Evolutionary conservation across 345 rosid species (phyloP).

Genomic region (Clausena lansium): DNA sequence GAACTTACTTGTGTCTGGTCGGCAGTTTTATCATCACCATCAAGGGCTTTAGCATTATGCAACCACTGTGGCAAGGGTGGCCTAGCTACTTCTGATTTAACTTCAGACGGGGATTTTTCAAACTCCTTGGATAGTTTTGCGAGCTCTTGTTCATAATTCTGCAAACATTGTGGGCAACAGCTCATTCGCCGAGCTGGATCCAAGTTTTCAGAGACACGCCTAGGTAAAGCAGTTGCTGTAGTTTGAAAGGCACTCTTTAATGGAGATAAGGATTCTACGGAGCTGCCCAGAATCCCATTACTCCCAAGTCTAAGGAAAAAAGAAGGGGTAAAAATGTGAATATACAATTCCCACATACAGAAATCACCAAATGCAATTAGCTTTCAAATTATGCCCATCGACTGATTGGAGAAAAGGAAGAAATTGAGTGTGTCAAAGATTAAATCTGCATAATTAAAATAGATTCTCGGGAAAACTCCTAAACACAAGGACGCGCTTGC

Average conservation of each 20-base stretch:
- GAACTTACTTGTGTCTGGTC: conserved; percentile 45
- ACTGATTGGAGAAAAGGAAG: too few relatives aligned
- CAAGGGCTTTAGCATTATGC: conserved; percentile 60
- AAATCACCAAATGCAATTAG: not conserved
- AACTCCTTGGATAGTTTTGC: conserved; percentile 37
- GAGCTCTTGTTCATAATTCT: conserved; percentile 65
- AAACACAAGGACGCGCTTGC: conserved; percentile 1
- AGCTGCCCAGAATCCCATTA: conserved; percentile 54
- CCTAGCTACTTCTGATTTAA: conserved; percentile 43
- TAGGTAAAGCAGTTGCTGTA: conserved; percentile 26
- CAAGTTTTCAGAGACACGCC: conserved; percentile 42
- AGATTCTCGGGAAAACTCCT: not conserved
- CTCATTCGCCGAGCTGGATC: conserved; percentile 44
- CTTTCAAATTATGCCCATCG: not conserved
- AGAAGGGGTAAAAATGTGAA: not conserved
- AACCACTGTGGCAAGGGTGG: conserved; percentile 70
- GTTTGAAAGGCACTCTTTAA: conserved; percentile 46
- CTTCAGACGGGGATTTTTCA: conserved; percentile 44
- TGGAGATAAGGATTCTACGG: conserved; percentile 57
- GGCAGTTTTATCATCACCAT: conserved; percentile 27
- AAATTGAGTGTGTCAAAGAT: not conserved
- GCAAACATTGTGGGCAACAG: conserved; percentile 67
- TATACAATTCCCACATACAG: not conserved
- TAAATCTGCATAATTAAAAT: conserved; percentile 10
- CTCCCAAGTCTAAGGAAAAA: conserved; percentile 46